These are phyloP conservation scores for Hericium erinaceus DNA, from an alignment of 768 basidiomycete genomes.

Conservation along the genomic window DNA sequence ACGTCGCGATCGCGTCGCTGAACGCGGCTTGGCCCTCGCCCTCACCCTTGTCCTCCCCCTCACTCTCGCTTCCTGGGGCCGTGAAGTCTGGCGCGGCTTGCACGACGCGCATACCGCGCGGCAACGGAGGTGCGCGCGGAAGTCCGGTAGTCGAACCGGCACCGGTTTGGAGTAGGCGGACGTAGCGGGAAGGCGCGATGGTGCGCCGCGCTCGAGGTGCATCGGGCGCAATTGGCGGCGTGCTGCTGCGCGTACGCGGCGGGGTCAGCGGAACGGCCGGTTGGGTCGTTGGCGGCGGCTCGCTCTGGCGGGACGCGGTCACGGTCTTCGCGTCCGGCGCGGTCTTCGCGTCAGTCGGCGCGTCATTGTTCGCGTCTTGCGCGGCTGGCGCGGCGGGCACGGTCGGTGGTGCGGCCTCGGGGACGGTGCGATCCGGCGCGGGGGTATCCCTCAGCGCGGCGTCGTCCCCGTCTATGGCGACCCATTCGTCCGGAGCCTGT, in stretches of 20 bases:
- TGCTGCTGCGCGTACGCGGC: not conserved
- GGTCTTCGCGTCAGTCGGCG: not conserved
- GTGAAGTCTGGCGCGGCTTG: not conserved
- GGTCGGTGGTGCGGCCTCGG: not conserved
- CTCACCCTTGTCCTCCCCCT: too few relatives aligned
- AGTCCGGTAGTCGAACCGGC: not conserved
- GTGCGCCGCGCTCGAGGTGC: not conserved
- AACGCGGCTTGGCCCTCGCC: too few relatives aligned
- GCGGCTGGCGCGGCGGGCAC: not conserved
- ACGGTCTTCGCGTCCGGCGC: not conserved
- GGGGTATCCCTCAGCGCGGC: not conserved
- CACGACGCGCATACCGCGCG: not conserved
- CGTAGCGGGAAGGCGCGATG: not conserved
- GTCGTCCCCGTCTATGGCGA: not conserved
- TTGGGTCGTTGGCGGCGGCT: not conserved
- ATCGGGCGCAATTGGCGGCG: not conserved
- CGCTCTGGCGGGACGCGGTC: not conserved
- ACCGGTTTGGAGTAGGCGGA: not conserved
- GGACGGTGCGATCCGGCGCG: not conserved
- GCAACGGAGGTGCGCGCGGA: not conserved
- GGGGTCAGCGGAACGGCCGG: not conserved
- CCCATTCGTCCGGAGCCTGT: not conserved
- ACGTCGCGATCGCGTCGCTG: too few relatives aligned
- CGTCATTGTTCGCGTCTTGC: not conserved
- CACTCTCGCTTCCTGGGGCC: too few relatives aligned